Percentiles rank a stretch among this genome's conserved stretches.
Conservation (phyloP, 257 asterid species). For the Jasminum sambac region DNA sequence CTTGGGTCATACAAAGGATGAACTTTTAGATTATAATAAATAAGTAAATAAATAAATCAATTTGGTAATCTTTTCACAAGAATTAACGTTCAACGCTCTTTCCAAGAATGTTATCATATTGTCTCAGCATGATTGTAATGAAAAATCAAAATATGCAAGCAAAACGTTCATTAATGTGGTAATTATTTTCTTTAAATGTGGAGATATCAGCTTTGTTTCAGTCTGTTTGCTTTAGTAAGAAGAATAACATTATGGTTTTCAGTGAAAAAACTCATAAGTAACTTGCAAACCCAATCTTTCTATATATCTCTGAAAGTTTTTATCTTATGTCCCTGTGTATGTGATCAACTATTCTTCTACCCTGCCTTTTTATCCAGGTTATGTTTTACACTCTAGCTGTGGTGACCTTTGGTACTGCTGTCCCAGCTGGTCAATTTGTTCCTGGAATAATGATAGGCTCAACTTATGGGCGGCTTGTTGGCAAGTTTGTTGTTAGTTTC, state of each 20-base stretch:
- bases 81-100: neutral
- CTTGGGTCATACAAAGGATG: neutral
- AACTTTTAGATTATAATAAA: neutral
- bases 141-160: neutral
- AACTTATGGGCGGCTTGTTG: conserved; percentile 97
- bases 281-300: neutral
- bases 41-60: neutral
- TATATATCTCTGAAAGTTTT: neutral
- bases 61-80: neutral
- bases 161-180: conserved; percentile 9
- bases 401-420: conserved; percentile 92
- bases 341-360: conserved; percentile 10
- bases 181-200: conserved; percentile 5
- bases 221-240: neutral
- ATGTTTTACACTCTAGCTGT: conserved; percentile 98
- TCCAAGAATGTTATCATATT: neutral
- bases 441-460: conserved; percentile 99
- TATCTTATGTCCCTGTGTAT: conserved; percentile 13
- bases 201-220: conserved; percentile 2
- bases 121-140: neutral
- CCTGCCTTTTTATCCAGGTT: conserved; percentile 48
- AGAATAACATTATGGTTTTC: neutral
- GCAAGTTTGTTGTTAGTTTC: conserved; percentile 94
- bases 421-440: conserved; percentile 98
- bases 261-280: neutral